Evolutionary conservation across 176 grass and related monocot species (phyloP).

Genomic region (Pontederia crassipes): DNA sequence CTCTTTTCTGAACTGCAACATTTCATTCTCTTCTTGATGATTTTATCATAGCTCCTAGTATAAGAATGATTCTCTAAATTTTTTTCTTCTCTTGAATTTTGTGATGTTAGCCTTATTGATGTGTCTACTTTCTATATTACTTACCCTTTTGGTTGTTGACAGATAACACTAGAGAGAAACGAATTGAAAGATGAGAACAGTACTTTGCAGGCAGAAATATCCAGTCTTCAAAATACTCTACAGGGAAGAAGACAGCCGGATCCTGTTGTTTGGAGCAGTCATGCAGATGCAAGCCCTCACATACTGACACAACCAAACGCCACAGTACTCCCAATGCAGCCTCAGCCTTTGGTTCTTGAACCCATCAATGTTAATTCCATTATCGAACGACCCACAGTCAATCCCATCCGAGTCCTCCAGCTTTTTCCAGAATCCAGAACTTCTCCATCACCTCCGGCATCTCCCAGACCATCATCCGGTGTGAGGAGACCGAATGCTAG

Average conservation of each 20-base stretch:
- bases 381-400: constrained; percentile 6
- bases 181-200: constrained; percentile 66
- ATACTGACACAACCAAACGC: constrained; percentile 1
- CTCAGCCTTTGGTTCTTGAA: constrained; percentile 5
- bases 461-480: not conserved
- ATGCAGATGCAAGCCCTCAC: constrained; percentile 11
- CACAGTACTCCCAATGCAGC: constrained; percentile 19
- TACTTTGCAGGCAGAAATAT: constrained; percentile 33
- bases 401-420: constrained; percentile 47
- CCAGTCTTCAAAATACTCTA: constrained; percentile 43
- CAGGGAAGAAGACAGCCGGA: constrained; percentile 17
- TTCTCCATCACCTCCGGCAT: constrained; percentile 1
- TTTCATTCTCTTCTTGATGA: too few species aligned
- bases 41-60: too few species aligned
- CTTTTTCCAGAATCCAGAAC: constrained; percentile 39
- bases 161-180: constrained; percentile 46
- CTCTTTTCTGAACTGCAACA: too few species aligned
- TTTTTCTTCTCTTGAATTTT: too few species aligned
- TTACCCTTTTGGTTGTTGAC: not conserved
- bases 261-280: not conserved
- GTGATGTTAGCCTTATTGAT: too few species aligned
- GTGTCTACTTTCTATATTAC: too few species aligned
- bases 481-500: constrained; percentile 14
- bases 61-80: too few species aligned
- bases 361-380: not conserved